Conservation (phyloP, 495 filamentous ascomycete species). For the Pyrenula aspistea region DNA sequence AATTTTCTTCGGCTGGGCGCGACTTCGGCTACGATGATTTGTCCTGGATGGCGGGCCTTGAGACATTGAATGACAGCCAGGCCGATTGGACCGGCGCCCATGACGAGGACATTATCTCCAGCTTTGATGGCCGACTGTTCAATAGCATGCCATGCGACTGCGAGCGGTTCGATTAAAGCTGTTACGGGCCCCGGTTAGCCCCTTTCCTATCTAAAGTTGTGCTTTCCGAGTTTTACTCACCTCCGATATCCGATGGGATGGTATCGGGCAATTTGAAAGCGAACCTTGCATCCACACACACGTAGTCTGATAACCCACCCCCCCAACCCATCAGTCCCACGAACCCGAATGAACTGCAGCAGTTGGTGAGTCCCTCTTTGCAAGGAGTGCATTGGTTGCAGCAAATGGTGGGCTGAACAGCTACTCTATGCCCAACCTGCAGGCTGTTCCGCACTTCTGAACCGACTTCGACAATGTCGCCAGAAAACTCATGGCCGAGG, state of each 20-base stretch:
- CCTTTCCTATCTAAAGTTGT: background rate
- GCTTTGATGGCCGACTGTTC: slow-evolving; percentile 36
- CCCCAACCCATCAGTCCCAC: slow-evolving; percentile 20
- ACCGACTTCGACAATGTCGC: slow-evolving; percentile 13
- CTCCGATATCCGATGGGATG: slow-evolving; percentile 36
- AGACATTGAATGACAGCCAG: slow-evolving; percentile 49
- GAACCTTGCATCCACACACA: slow-evolving; percentile 8
- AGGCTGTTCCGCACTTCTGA: slow-evolving; percentile 30
- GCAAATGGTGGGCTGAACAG: slow-evolving; percentile 38
- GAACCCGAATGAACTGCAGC: slow-evolving; percentile 35
- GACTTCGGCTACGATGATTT: slow-evolving; percentile 47
- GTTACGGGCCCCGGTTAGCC: background rate
- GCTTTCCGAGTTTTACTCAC: slow-evolving; percentile 10
- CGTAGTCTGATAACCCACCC: slow-evolving; percentile 1
- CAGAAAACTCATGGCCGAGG: slow-evolving; percentile 41
- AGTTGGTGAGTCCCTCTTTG: slow-evolving; percentile 26
- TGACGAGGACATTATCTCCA: slow-evolving; percentile 36
- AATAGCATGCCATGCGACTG: slow-evolving; percentile 58
- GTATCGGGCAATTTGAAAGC: slow-evolving; percentile 32
- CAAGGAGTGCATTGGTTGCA: slow-evolving; percentile 33
- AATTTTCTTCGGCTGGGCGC: slow-evolving; percentile 33
- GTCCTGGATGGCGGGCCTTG: slow-evolving; percentile 29
- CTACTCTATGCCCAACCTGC: slow-evolving; percentile 27
- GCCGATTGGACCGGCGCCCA: slow-evolving; percentile 53
- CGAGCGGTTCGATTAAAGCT: slow-evolving; percentile 49